Conservation (phyloP, 805 yeast species). For the Candida sphagnicola region DNA sequence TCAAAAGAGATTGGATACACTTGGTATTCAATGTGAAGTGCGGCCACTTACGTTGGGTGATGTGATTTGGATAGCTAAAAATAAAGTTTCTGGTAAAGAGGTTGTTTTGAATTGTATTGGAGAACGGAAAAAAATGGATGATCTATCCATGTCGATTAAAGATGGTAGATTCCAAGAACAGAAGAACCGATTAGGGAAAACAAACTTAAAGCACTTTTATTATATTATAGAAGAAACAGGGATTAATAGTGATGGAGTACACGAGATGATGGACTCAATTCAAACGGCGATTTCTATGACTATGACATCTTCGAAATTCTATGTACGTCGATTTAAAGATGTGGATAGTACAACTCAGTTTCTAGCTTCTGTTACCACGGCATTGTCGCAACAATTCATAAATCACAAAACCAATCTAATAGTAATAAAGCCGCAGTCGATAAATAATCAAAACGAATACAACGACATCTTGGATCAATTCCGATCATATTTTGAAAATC, state of each 20-base stretch:
- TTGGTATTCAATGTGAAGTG: slow-evolving; percentile 49
- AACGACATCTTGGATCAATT: slow-evolving; percentile 37
- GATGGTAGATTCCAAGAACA: slow-evolving; percentile 93
- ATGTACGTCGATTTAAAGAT: slow-evolving; percentile 61
- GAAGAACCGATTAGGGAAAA: slow-evolving; percentile 65
- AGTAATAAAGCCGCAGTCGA: slow-evolving; percentile 49
- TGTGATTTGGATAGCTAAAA: slow-evolving; percentile 80
- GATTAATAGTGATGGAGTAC: slow-evolving; percentile 34
- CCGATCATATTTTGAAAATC: slow-evolving; percentile 38
- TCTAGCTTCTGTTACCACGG: slow-evolving; percentile 46
- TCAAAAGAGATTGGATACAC: slow-evolving; percentile 43
- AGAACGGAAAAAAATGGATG: slow-evolving; percentile 88
- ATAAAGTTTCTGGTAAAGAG: slow-evolving; percentile 52
- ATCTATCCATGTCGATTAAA: slow-evolving; percentile 71
- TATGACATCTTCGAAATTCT: slow-evolving; percentile 62
- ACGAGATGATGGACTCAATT: slow-evolving; percentile 58
- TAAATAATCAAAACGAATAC: slow-evolving; percentile 52
- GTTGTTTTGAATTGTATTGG: slow-evolving; percentile 78
- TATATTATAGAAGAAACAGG: slow-evolving; percentile 72
- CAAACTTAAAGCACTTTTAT: slow-evolving; percentile 63
- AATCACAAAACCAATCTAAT: slow-evolving; percentile 22
- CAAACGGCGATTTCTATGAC: slow-evolving; percentile 74
- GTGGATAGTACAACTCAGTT: slow-evolving; percentile 72
- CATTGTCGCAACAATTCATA: slow-evolving; percentile 28
- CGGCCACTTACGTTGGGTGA: slow-evolving; percentile 78